Evolutionary conservation across 176 grass and related monocot species (phyloP).

Genomic region (Puccinellia tenuiflora): DNA sequence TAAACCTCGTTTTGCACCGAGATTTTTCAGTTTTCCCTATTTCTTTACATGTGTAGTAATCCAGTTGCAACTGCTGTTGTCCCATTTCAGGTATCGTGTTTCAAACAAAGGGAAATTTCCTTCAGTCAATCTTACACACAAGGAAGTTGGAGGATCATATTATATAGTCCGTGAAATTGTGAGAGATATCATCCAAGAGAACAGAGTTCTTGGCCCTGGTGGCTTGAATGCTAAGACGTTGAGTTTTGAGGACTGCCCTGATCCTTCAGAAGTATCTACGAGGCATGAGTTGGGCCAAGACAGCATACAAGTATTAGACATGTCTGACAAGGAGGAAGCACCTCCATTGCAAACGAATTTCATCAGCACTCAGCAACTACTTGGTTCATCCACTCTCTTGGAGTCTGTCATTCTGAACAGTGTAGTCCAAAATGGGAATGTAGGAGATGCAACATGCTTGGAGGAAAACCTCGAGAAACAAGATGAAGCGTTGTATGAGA

Average conservation of each 20-base stretch:
- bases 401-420: conserved; percentile 27
- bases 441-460: not conserved
- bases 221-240: conserved; percentile 55
- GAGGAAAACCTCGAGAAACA: conserved; percentile 24
- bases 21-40: not conserved
- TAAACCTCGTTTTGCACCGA: not conserved
- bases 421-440: conserved; percentile 21
- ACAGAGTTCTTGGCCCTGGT: conserved; percentile 81
- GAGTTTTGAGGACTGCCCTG: conserved; percentile 54
- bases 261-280: conserved; percentile 19
- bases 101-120: conserved; percentile 80
- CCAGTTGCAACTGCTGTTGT: not conserved
- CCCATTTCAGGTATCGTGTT: conserved; percentile 56
- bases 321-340: conserved; percentile 1
- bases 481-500: not conserved
- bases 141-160: conserved; percentile 94
- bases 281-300: conserved; percentile 16
- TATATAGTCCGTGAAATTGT: conserved; percentile 94
- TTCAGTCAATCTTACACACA: conserved; percentile 89
- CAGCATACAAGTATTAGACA: conserved; percentile 22
- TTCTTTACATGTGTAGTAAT: not conserved
- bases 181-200: conserved; percentile 96
- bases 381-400: conserved; percentile 20
- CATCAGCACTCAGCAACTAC: conserved; percentile 5
- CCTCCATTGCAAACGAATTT: conserved; percentile 20